Evolutionary conservation across 768 basidiomycete species (phyloP).

Genomic region (Tylopilus felleus): DNA sequence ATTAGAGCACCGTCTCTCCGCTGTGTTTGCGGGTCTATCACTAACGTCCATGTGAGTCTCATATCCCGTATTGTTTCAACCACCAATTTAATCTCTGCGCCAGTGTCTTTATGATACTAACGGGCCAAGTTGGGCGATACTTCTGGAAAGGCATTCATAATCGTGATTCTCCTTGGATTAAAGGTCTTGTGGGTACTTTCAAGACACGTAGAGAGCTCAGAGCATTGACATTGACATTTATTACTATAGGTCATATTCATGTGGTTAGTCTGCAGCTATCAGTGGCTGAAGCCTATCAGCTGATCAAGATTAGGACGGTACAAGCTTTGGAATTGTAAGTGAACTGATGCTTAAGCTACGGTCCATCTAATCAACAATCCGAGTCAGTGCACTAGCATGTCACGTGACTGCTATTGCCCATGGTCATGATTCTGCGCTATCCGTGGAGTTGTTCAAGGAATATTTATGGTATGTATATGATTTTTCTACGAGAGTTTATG

Average conservation of each 20-base stretch:
- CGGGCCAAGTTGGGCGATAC: constrained; percentile 22
- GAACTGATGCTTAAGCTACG: no score
- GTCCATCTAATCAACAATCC: neutral
- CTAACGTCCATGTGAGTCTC: constrained; percentile 11
- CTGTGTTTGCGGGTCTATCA: constrained; percentile 13
- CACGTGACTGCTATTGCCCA: constrained; percentile 11
- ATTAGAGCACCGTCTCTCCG: neutral
- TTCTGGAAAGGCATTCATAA: constrained; percentile 15
- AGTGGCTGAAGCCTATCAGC: neutral
- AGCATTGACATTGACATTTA: neutral
- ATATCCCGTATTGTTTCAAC: neutral
- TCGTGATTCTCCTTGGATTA: constrained; percentile 23
- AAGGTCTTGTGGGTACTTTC: constrained; percentile 14
- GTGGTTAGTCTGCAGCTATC: constrained; percentile 15
- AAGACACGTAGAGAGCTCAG: no score
- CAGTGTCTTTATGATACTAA: constrained; percentile 23
- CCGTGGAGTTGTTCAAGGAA: neutral
- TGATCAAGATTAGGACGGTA: constrained; percentile 14
- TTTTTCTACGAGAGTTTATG: neutral
- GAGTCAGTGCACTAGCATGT: constrained; percentile 7
- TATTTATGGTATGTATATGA: constrained; percentile 6
- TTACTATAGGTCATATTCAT: constrained; percentile 15
- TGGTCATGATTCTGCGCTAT: neutral
- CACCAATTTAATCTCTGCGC: neutral
- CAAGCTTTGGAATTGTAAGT: constrained; percentile 21